phyloP scores from a whole-genome alignment of 306 rosid genomes.

The Vachellia collinsii region DNA sequence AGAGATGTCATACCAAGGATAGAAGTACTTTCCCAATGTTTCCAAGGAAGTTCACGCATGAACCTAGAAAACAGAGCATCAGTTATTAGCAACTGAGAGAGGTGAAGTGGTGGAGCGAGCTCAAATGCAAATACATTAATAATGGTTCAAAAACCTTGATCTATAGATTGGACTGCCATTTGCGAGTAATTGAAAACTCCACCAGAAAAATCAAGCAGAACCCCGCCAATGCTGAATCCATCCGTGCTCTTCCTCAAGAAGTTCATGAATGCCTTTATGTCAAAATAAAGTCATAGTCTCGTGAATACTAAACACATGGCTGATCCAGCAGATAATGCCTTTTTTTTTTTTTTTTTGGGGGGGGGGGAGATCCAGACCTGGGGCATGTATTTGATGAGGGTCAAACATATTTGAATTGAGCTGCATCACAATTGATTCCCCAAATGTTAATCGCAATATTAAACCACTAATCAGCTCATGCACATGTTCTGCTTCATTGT shows the following conservation, averaged over 20 bases:
- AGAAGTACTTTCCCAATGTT: constrained; percentile 79
- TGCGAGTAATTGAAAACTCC: constrained; percentile 68
- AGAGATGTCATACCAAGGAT: constrained; percentile 53
- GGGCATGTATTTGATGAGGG: constrained; percentile 79
- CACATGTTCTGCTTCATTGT: not conserved
- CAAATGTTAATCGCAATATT: not conserved
- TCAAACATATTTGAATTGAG: constrained; percentile 76
- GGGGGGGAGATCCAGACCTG: constrained; percentile 58
- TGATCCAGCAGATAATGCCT: not conserved
- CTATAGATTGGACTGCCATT: constrained; percentile 81
- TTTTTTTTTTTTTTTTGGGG: too few species aligned
- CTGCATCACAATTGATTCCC: constrained; percentile 48
- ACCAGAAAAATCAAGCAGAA: constrained; percentile 78
- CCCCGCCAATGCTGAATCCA: constrained; percentile 76
- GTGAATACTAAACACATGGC: not conserved
- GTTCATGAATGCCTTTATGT: constrained; percentile 71
- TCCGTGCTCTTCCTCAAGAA: constrained; percentile 75
- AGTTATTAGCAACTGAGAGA: not conserved
- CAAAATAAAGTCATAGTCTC: not conserved
- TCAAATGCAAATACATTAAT: not conserved
- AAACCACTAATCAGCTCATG: not conserved
- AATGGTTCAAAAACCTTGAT: constrained; percentile 68
- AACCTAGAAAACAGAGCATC: constrained; percentile 47
- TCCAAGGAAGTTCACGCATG: constrained; percentile 86
- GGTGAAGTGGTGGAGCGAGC: not conserved